Conservation (phyloP, 257 asterid species). For the Primulina huaijiensis region DNA sequence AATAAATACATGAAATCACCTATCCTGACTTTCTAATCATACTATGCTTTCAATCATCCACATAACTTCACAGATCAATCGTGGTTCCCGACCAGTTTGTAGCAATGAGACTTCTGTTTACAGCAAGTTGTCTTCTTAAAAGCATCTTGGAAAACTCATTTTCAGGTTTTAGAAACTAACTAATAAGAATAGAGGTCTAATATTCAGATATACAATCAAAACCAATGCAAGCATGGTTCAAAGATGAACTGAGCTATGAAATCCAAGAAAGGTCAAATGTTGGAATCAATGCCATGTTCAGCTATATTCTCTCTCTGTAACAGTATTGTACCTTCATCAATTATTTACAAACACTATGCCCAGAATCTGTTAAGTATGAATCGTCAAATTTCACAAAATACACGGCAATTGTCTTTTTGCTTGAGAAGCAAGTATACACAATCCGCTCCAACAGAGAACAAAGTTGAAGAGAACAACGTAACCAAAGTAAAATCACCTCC, state of each 20-base stretch:
- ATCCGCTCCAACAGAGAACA: background rate
- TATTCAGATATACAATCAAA: too few species aligned
- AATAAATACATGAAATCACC: too few species aligned
- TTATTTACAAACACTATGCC: background rate
- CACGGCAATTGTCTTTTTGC: constrained; percentile 22
- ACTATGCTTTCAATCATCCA: background rate
- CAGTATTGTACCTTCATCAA: too few species aligned
- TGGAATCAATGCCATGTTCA: too few species aligned
- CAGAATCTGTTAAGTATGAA: background rate
- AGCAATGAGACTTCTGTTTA: background rate
- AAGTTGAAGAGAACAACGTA: background rate
- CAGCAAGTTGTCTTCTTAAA: background rate
- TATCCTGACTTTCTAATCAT: background rate
- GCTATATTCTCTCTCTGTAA: too few species aligned
- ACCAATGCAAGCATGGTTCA: too few species aligned
- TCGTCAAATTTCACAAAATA: background rate
- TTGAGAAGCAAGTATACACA: constrained; percentile 42
- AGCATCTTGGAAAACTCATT: background rate
- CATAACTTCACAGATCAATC: background rate
- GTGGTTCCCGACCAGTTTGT: background rate
- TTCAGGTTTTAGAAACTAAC: too few species aligned
- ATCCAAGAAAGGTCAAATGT: too few species aligned
- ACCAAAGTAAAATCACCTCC: background rate
- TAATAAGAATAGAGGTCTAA: too few species aligned
- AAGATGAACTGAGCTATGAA: too few species aligned